Evolutionary conservation across 257 asterid genomes (phyloP).

Genomic region (Ilex asprella): DNA sequence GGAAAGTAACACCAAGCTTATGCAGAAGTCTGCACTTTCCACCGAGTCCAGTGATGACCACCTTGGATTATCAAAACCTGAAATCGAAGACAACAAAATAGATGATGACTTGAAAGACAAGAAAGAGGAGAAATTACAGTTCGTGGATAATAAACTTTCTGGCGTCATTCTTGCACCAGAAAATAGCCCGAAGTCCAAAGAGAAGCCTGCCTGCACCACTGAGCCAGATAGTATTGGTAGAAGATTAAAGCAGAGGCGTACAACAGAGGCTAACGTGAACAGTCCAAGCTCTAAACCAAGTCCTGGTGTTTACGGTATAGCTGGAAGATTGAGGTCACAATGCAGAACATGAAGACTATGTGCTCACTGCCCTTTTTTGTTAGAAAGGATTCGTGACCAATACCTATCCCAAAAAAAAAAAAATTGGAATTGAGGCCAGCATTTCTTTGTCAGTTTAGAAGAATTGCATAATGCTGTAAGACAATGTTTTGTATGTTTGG

Average conservation of each 20-base stretch:
- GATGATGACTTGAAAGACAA: slow-evolving; percentile 8
- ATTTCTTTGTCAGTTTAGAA: neutral
- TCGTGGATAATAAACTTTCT: slow-evolving; percentile 6
- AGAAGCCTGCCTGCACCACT: slow-evolving; percentile 24
- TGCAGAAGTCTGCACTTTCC: slow-evolving; percentile 12
- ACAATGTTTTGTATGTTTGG: too few species aligned
- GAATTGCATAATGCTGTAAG: neutral
- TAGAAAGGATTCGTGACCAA: neutral
- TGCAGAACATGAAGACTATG: too few species aligned
- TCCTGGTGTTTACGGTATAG: neutral
- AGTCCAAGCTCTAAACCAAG: neutral
- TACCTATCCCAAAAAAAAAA: too few species aligned
- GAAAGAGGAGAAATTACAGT: slow-evolving; percentile 12
- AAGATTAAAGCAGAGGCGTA: slow-evolving; percentile 55
- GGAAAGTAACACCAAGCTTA: slow-evolving; percentile 12
- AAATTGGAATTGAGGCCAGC: too few species aligned
- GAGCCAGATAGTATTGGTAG: slow-evolving; percentile 52
- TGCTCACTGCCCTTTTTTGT: neutral
- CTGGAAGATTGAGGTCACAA: slow-evolving; percentile 7
- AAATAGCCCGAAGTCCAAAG: slow-evolving; percentile 24
- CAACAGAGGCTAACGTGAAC: neutral
- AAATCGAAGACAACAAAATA: neutral
- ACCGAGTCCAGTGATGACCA: neutral
- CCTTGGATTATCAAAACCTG: slow-evolving; percentile 12
- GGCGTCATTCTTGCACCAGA: slow-evolving; percentile 17